Evolutionary conservation across 352 stramenopile genomes (phyloP).

Genomic region (Pythium utonaiense): DNA sequence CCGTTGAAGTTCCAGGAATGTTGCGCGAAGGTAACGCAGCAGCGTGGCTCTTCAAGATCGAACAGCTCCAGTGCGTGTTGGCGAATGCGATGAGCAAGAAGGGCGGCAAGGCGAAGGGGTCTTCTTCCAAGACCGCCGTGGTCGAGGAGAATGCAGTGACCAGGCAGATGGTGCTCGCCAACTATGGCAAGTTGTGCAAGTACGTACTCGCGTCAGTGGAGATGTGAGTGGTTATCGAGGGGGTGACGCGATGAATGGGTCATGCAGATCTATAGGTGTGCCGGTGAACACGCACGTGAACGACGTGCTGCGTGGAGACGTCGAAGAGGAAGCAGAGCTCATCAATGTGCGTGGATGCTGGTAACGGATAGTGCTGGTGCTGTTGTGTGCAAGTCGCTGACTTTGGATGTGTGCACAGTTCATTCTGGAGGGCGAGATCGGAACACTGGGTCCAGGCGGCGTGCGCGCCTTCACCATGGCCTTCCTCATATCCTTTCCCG

Average conservation of each 20-base stretch:
- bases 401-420: constrained; percentile 33
- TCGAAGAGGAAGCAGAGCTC: constrained; percentile 63
- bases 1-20: constrained; percentile 8
- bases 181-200: constrained; percentile 82
- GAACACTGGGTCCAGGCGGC: constrained; percentile 51
- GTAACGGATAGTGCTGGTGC: too few species aligned
- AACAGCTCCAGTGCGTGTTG: background rate
- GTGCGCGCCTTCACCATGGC: constrained; percentile 65
- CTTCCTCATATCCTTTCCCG: constrained; percentile 73
- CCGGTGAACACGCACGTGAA: constrained; percentile 61
- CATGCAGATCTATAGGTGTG: constrained; percentile 60
- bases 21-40: background rate
- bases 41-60: constrained; percentile 23
- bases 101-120: constrained; percentile 32
- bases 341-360: constrained; percentile 71
- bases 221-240: background rate
- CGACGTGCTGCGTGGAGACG: constrained; percentile 57
- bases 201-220: constrained; percentile 12
- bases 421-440: constrained; percentile 72
- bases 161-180: constrained; percentile 49
- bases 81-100: constrained; percentile 55
- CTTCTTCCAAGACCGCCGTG: constrained; percentile 50
- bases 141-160: constrained; percentile 69
- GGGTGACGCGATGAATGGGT: background rate
- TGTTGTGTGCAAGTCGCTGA: too few species aligned